phyloP scores from a whole-genome alignment of 768 basidiomycete species.

The Calocybe gangraenosa region DNA sequence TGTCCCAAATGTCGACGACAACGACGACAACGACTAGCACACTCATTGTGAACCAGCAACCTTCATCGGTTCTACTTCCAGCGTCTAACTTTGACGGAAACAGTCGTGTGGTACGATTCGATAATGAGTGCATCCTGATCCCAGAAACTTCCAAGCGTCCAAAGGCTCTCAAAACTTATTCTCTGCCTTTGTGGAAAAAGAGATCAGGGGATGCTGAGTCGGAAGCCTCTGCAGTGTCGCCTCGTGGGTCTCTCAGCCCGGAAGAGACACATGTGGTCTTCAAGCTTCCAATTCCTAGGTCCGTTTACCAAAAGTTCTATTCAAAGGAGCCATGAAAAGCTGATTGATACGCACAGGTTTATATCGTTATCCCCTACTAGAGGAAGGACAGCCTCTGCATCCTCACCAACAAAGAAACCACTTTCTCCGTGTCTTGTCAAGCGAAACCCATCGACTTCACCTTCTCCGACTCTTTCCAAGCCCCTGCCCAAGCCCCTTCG shows the following conservation, averaged over 20 bases:
- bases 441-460: conserved; percentile 28
- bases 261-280: conserved; percentile 48
- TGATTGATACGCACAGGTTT: conserved; percentile 29
- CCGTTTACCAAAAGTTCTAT: conserved; percentile 14
- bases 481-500: conserved; percentile 19
- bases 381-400: conserved; percentile 27
- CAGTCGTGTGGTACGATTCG: conserved; percentile 57
- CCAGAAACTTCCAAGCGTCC: conserved; percentile 54
- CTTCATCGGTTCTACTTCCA: conserved; percentile 10
- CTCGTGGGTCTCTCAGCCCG: conserved; percentile 14
- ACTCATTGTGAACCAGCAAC: conserved; percentile 6
- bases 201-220: conserved; percentile 21
- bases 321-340: conserved; percentile 1
- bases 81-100: conserved; percentile 5
- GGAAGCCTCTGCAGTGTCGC: conserved; percentile 19
- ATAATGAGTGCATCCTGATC: conserved; percentile 70
- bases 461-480: conserved; percentile 13
- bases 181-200: conserved; percentile 64
- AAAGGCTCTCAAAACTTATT: conserved; percentile 58
- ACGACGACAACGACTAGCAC: conserved; percentile 15
- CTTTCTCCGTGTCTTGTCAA: conserved; percentile 57
- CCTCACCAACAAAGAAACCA: conserved; percentile 26
- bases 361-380: conserved; percentile 39
- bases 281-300: conserved; percentile 63
- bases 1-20: conserved; percentile 11